phyloP scores from a whole-genome alignment of 1,139 yeast genomes.

The Kurtzmaniella quercitrusa region DNA sequence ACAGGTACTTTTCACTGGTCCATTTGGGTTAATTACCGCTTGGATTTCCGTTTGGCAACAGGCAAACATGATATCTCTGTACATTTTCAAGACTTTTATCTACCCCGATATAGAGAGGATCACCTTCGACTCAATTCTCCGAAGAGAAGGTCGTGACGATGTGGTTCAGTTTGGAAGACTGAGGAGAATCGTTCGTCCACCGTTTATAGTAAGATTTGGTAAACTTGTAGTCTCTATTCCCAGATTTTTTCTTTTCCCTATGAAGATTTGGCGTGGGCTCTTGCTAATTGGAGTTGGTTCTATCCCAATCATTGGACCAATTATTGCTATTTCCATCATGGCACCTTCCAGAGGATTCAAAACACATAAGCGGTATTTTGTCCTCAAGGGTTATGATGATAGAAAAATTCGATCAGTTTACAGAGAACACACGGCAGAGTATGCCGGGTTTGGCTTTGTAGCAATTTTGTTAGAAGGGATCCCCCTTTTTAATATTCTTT shows the following conservation, averaged over 20 bases:
- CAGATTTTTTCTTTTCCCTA: conserved; percentile 21
- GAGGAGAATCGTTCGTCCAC: conserved; percentile 34
- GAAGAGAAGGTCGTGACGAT: conserved; percentile 46
- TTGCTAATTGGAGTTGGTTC: conserved; percentile 37
- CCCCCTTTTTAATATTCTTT: conserved; percentile 58
- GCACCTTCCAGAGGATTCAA: conserved; percentile 58
- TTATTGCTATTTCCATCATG: conserved; percentile 46
- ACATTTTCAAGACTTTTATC: conserved; percentile 45
- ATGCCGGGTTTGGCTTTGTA: conserved; percentile 53
- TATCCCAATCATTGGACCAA: conserved; percentile 63
- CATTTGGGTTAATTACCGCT: conserved; percentile 50
- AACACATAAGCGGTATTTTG: conserved; percentile 58
- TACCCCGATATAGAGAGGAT: conserved; percentile 53
- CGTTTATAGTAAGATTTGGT: conserved; percentile 22
- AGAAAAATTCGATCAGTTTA: conserved; percentile 30
- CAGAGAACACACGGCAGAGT: conserved; percentile 26
- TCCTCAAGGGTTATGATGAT: conserved; percentile 50
- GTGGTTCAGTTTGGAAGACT: conserved; percentile 45
- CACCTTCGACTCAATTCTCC: conserved; percentile 56
- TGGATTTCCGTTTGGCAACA: conserved; percentile 53
- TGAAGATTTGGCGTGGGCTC: conserved; percentile 22
- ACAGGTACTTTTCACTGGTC: conserved; percentile 49
- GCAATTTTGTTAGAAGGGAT: conserved; percentile 56
- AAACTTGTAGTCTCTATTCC: conserved; percentile 21
- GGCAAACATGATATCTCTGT: conserved; percentile 46